These are phyloP conservation scores for Aspergillus sp. DNA, from an alignment of 2,329 filamentous ascomycete genomes.

Conservation along the genomic window DNA sequence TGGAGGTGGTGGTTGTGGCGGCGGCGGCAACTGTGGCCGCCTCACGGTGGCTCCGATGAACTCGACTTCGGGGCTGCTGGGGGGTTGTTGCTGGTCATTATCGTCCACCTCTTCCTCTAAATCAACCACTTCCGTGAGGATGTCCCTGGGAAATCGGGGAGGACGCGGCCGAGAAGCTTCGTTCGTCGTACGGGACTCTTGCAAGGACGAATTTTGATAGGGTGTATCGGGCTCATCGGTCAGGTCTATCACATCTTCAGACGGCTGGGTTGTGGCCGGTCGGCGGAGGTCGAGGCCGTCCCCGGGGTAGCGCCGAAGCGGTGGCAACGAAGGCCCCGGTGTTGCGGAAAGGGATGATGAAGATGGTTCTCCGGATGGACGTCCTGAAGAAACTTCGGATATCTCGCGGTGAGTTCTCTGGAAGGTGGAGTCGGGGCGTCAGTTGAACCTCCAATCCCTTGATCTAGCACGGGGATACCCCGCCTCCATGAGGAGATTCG, in stretches of 20 bases:
- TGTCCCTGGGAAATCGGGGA: constrained; percentile 41
- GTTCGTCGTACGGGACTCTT: too few relatives aligned
- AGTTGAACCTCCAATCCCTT: constrained; percentile 14
- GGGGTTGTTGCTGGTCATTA: constrained; percentile 22
- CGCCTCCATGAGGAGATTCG: constrained; percentile 18
- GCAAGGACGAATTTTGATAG: background rate
- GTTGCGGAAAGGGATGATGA: constrained; percentile 21
- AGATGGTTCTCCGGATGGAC: constrained; percentile 31
- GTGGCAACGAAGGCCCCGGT: constrained; percentile 34
- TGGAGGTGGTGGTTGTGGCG: constrained; percentile 12
- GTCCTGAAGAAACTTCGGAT: constrained; percentile 32
- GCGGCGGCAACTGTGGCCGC: constrained; percentile 17
- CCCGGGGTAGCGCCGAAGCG: constrained; percentile 45
- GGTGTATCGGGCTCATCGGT: constrained; percentile 49
- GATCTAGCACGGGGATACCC: constrained; percentile 21
- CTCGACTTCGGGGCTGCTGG: constrained; percentile 53
- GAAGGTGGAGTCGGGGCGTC: constrained; percentile 18
- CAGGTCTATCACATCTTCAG: constrained; percentile 48
- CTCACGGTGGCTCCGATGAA: constrained; percentile 45
- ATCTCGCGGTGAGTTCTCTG: constrained; percentile 42
- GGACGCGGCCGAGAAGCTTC: constrained; percentile 18
- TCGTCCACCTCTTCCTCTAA: constrained; percentile 40
- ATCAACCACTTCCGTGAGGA: constrained; percentile 43
- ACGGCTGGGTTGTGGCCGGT: constrained; percentile 46
- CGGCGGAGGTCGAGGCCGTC: constrained; percentile 59